Percentiles rank a stretch among this genome's conserved stretches.
These are phyloP conservation scores for Talaromyces thailandensis DNA, from an alignment of 495 filamentous ascomycete genomes.

Conservation along the genomic window DNA sequence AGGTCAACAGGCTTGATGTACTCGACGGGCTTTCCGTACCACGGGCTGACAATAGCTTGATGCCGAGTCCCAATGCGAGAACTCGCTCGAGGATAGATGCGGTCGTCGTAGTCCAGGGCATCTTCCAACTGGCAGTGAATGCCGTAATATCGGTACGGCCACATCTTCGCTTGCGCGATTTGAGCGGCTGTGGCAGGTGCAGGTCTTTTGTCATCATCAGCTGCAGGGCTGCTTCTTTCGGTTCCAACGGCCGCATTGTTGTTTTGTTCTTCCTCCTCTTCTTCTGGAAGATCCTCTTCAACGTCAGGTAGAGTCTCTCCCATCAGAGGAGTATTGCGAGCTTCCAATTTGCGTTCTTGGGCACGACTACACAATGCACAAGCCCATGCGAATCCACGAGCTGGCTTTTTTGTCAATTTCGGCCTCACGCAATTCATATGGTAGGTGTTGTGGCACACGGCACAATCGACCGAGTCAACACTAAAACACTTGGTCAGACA, in stretches of 20 bases:
- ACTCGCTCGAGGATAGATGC: conserved; percentile 92
- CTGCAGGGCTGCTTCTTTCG: conserved; percentile 50
- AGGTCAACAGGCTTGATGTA: conserved; percentile 81
- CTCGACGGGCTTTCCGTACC: conserved; percentile 78
- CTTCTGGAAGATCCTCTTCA: conserved; percentile 41
- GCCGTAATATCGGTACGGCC: conserved; percentile 93
- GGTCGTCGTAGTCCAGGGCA: conserved; percentile 93
- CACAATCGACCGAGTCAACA: conserved; percentile 93
- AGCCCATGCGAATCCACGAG: conserved; percentile 95
- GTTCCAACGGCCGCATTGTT: conserved; percentile 35
- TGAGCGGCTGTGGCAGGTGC: conserved; percentile 82
- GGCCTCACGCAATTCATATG: conserved; percentile 98
- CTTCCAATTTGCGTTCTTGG: conserved; percentile 87
- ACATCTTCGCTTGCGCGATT: conserved; percentile 81
- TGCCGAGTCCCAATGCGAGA: conserved; percentile 87
- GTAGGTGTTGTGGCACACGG: conserved; percentile 88
- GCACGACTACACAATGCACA: conserved; percentile 92
- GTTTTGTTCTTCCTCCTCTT: conserved; percentile 48
- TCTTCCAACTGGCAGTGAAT: conserved; percentile 96
- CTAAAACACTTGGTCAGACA: conserved; percentile 30
- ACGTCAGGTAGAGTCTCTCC: conserved; percentile 72
- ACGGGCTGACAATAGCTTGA: conserved; percentile 76
- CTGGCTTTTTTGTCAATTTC: conserved; percentile 89
- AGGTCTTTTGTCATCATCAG: conserved; percentile 40
- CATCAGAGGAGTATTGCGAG: conserved; percentile 75